Evolutionary conservation across 306 rosid species (phyloP).

Genomic region (Gleditsia sinensis): DNA sequence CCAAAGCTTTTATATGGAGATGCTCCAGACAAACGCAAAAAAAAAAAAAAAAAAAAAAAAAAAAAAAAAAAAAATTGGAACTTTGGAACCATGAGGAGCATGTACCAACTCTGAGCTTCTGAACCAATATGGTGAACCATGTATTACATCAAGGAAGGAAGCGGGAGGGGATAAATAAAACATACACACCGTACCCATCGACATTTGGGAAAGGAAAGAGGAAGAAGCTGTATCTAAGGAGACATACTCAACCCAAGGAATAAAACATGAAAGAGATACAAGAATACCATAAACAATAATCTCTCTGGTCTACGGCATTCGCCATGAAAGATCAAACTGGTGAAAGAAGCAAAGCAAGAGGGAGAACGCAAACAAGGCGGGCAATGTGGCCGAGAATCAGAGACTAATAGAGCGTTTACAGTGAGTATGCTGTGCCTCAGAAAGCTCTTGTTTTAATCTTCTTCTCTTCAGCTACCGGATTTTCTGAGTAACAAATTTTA

Average conservation of each 20-base stretch:
- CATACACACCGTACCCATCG: neutral
- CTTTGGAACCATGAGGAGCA: neutral
- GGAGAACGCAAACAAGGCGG: neutral
- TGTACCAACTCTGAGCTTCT: neutral
- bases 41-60: too few species aligned
- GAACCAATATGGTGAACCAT: neutral
- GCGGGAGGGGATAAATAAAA: neutral
- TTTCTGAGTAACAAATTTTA: neutral
- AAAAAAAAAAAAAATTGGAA: neutral
- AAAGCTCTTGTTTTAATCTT: neutral
- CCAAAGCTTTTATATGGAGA: neutral
- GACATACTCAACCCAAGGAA: constrained; percentile 31
- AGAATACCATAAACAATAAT: constrained; percentile 42
- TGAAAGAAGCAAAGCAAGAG: neutral
- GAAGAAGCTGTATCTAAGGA: neutral
- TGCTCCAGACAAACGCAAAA: neutral
- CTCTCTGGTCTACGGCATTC: constrained; percentile 27
- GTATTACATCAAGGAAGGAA: neutral
- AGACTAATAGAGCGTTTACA: neutral
- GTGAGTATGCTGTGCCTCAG: neutral
- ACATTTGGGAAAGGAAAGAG: neutral
- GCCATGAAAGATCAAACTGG: constrained; percentile 32
- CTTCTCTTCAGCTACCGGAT: neutral
- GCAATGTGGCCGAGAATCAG: neutral
- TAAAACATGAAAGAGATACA: constrained; percentile 29